Evolutionary conservation across 805 yeast species (phyloP), one percentile per base, ranked within the genome.

Genomic region (Candida silvicultrix): DNA sequence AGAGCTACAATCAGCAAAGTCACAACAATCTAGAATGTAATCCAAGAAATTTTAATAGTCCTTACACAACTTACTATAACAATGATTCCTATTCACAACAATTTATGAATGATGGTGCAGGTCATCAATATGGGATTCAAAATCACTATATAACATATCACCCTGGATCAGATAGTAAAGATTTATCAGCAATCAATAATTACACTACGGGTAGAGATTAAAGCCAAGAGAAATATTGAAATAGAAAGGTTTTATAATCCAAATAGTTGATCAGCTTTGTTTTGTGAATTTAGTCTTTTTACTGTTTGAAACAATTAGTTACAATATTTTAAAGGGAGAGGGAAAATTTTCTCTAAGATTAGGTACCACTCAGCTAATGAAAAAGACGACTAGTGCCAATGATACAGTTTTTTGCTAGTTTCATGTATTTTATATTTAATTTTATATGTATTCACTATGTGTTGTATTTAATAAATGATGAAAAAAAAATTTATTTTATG

Each of bases 401-500:
- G n/a, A n/a, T n/a, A n/a, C n/a, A n/a, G n/a, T n/a, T n/a, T n/a
- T 28, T 28, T 7, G 31, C 31, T 28, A 4, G 50, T 55, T 16
- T 65, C 56, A 42, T 44, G 58, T 18, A 60, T 61, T 19, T 62
- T 60, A 5, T 37, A 19, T 19, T 39, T 56, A 7, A 28, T 28
- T 28, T 28, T 28, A 11, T 28, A 28, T 28, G 31, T 28, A 28
- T 28, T 15, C 7, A 15, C n/a, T 5, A 32, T 14, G 19, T 32
- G 35, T 32, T 32, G 35, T 32, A 15, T 32, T 32, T 16, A 32
- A 32, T 32, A 32, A 32, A 32, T 32, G 35, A 32, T 32, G 15
- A 32, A n/a, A n/a, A n/a, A n/a, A n/a, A n/a, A n/a, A n/a, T n/a
- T n/a, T n/a, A n/a, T n/a, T n/a, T n/a, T n/a, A n/a, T n/a, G n/a